Evolutionary conservation across 768 basidiomycete species (phyloP), one percentile per base, ranked within the genome.

Genomic region (Chalciporus pseudorubinellus): DNA sequence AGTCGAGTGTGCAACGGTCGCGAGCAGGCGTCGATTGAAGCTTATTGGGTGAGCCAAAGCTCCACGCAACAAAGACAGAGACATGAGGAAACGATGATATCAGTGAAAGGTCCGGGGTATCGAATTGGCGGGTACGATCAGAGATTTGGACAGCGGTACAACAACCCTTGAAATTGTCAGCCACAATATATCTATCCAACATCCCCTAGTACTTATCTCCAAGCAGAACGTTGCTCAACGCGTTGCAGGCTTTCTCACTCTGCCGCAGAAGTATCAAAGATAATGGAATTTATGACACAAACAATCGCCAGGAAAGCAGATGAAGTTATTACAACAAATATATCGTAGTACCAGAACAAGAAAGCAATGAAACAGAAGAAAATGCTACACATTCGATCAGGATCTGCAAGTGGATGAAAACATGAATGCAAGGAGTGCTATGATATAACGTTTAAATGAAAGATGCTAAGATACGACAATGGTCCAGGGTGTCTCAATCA

Each of bases 1-100:
- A 2, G 43, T 28, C 13, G 45, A 36, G 43, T 52, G 52, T 3
- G 75, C 60, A 19, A 81, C 78, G 3, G 85, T 89, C 19, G 89
- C 85, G 33, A 89, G 76, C 20, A 79, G 61, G 31, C 87, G 77
- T 39, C 68, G 47, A 77, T 56, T 53, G 56, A 47, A 10, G 19
- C 50, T 41, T 29, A 58, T 52, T 16, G 56, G 53, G 36, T 53
- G 48, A 34, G 21, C 29, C 8, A 55, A 38, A 39, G 46, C 24
- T 18, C 50, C 45, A 41, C 56, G 58, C 41, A 52, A 29, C 28
- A 48, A 9, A 11, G 48, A 31, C 4, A 34, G 29, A 43, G 46
- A 44, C 65, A 66, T 66, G 52, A 34, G 34, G 34, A 36, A 16
- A 16, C 16, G n/a, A 36, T 36, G 34, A 16, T 36, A 36, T 16